Base-by-base conservation (phyloP, 78 protist genomes). In the Monocercomonoides exilis region DNA sequence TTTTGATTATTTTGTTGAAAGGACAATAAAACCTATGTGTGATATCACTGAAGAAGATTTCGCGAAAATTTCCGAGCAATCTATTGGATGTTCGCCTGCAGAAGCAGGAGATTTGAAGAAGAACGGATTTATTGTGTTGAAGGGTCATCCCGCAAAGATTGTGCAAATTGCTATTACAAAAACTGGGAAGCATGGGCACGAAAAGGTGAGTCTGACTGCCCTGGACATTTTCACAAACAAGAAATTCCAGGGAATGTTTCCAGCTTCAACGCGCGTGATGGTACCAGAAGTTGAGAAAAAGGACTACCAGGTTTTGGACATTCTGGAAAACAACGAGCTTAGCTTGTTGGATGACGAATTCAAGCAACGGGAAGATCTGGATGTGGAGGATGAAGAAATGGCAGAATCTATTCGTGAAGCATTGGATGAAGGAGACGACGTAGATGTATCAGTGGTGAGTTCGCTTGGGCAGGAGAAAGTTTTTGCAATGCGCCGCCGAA, bases 121-220 rank as follows among this genome's bases (percentile, higher is more conserved):
- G 88, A 81, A 81, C 43, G 38, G 81, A 5, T 81, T 44, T 77
- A 35, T 89, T 32, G 64, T 87, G 77, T 80, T 91, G 45, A 91
- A 91, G 89, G 90, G 85, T 5, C 85, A 81, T 41, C 93, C 93
- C 5, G 87, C 90, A 87, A 91, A 87, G 89, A 54, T 91, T 63
- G 80, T 81, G n/a, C 80, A 85, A 44, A 6, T 54, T 87, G 41
- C 89, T 70, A 43, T 33, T 44, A 77, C 90, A 45, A 91, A 91
- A 86, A 79, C 90, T 36, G 93, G 93, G 0, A 91, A 91, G 90
- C 93, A 91, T 82, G 93, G 93, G 11, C 86, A 77, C 29, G 93
- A 90, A 41, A 91, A 91, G 90, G 45, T 43, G 84, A 45, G 80
- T 45, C 21, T 91, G 1, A 41, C 42, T 38, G 87, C 88, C 46